Percentiles rank a stretch among this genome's conserved stretches.
Conservation (phyloP, 1,284 basidiomycete species). For the Ustilago crameri region DNA sequence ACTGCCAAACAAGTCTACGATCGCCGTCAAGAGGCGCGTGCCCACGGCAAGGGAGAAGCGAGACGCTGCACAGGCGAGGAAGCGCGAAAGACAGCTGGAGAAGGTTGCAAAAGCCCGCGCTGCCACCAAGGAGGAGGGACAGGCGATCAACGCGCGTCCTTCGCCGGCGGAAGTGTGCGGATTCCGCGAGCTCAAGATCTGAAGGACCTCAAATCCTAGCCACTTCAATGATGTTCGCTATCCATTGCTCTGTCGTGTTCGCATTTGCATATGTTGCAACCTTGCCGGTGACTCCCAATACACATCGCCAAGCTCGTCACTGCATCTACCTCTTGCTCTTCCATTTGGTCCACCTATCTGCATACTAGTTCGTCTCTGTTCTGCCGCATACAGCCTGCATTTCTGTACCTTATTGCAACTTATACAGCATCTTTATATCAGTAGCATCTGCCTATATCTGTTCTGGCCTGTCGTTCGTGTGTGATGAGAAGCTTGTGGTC, state of each 20-base stretch:
- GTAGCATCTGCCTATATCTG: not conserved
- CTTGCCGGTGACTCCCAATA: not conserved
- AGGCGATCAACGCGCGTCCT: conserved; percentile 5
- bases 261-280: not conserved
- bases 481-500: not conserved
- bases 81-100: conserved; percentile 45
- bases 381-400: conserved; percentile 2
- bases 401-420: conserved; percentile 10
- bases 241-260: not conserved
- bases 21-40: conserved; percentile 40
- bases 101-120: conserved; percentile 21
- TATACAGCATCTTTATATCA: conserved; percentile 3
- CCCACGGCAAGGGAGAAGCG: conserved; percentile 48
- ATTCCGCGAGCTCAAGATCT: conserved; percentile 59
- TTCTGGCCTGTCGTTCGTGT: not conserved
- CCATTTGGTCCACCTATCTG: not conserved
- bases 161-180: conserved; percentile 51
- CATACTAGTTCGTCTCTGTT: not conserved
- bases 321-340: too few relatives aligned
- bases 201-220: not conserved
- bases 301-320: not conserved
- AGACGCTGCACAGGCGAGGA: conserved; percentile 43
- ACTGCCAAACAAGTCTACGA: conserved; percentile 48
- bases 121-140: conserved; percentile 6
- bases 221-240: too few relatives aligned